phyloP scores from a whole-genome alignment of 2,329 filamentous ascomycete genomes.

The Clonostachys chloroleuca region DNA sequence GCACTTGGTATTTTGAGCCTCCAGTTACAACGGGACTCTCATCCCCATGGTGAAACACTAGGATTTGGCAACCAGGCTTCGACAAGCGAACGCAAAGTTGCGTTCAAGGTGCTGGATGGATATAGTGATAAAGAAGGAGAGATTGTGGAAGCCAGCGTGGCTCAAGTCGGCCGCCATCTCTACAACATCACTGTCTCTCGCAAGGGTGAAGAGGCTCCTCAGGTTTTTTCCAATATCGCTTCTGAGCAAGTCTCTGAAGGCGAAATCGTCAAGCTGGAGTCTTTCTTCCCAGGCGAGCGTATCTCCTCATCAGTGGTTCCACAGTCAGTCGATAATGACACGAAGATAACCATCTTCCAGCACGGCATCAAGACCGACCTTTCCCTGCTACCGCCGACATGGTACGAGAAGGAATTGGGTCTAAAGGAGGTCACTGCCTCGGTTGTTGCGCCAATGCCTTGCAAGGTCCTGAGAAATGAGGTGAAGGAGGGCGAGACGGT shows the following conservation, averaged over 20 bases:
- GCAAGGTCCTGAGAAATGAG: conserved; percentile 89
- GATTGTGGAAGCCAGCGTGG: conserved; percentile 48
- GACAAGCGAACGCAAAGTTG: conserved; percentile 38
- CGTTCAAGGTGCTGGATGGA: conserved; percentile 55
- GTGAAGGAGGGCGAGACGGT: conserved; percentile 79
- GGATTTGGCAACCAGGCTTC: conserved; percentile 46
- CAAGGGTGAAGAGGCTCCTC: conserved; percentile 26
- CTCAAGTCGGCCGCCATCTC: conserved; percentile 39
- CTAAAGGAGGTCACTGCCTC: conserved; percentile 76
- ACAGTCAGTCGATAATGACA: conserved; percentile 43
- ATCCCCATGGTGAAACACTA: conserved; percentile 44
- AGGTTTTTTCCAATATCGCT: conserved; percentile 39
- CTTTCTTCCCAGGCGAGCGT: conserved; percentile 76
- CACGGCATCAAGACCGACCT: conserved; percentile 56
- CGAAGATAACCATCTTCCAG: conserved; percentile 75
- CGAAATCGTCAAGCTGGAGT: conserved; percentile 23
- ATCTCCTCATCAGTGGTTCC: conserved; percentile 74
- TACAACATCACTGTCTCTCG: conserved; percentile 42
- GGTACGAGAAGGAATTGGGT: conserved; percentile 85
- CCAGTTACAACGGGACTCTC: conserved; percentile 25
- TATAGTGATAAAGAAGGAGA: conserved; percentile 60
- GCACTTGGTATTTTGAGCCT: conserved; percentile 68
- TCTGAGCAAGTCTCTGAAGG: conserved; percentile 24
- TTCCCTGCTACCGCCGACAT: conserved; percentile 58
- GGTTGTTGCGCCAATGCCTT: conserved; percentile 93